Percentiles rank a stretch among this genome's conserved stretches.
Evolutionary conservation across 2,329 filamentous ascomycete species (phyloP).

Genomic region (Monascus ruber): DNA sequence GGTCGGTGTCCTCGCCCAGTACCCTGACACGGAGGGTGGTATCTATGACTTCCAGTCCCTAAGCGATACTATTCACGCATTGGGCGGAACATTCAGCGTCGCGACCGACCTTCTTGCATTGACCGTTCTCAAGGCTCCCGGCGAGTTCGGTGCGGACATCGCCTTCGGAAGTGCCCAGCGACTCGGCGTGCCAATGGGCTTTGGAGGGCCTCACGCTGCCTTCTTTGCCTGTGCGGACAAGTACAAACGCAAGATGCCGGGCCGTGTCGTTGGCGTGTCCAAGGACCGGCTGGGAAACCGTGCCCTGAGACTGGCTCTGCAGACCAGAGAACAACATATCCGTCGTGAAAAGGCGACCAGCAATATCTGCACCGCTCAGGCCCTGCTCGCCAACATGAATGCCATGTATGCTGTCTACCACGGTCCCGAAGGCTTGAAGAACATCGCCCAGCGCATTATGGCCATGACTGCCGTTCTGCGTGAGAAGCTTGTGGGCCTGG

Average conservation of each 20-base stretch:
- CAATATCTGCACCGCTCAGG: conserved; percentile 94
- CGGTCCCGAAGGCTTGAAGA: conserved; percentile 69
- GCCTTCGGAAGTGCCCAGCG: conserved; percentile 88
- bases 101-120: conserved; percentile 83
- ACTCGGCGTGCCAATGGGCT: conserved; percentile 84
- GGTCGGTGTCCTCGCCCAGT: conserved; percentile 86
- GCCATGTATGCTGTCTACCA: conserved; percentile 93
- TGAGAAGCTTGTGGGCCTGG: conserved; percentile 49
- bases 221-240: conserved; percentile 90
- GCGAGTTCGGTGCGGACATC: conserved; percentile 90
- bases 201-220: conserved; percentile 87
- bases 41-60: conserved; percentile 64
- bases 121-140: conserved; percentile 77
- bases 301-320: conserved; percentile 72
- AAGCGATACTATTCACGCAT: conserved; percentile 64
- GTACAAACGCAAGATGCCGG: conserved; percentile 89
- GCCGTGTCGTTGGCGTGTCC: conserved; percentile 78
- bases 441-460: conserved; percentile 69
- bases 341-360: conserved; percentile 92
- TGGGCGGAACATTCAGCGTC: conserved; percentile 70
- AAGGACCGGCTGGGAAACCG: conserved; percentile 76
- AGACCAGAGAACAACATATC: conserved; percentile 94
- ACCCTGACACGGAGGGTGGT: conserved; percentile 78
- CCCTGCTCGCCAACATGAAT: conserved; percentile 87
- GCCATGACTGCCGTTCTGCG: conserved; percentile 60